A percentile compares a stretch with the other conserved stretches of the same genome.
Evolutionary conservation across 2,329 filamentous ascomycete species (phyloP).

Genomic region (Westerdykella sp.): DNA sequence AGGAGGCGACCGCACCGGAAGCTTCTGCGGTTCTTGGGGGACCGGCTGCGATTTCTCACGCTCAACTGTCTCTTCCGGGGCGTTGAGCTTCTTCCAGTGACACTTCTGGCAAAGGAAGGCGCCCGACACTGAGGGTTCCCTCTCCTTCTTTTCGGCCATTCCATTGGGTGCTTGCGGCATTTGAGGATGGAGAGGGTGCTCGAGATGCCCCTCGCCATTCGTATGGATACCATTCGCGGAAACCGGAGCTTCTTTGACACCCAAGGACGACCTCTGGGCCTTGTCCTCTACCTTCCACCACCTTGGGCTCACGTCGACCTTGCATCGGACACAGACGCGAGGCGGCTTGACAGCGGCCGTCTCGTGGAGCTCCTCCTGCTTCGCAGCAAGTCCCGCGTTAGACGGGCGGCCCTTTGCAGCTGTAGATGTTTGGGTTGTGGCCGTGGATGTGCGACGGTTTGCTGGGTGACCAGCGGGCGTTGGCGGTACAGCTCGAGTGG

Average conservation of each 20-base stretch:
- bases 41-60: slow-evolving; percentile 21
- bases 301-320: slow-evolving; percentile 64
- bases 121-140: slow-evolving; percentile 3
- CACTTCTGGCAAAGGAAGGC: slow-evolving; percentile 45
- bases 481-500: slow-evolving; percentile 47
- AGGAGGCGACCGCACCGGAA: slow-evolving; percentile 29
- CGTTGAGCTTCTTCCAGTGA: slow-evolving; percentile 42
- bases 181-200: slow-evolving; percentile 7
- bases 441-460: slow-evolving; percentile 39
- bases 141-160: neutral
- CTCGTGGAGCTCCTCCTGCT: slow-evolving; percentile 34
- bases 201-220: slow-evolving; percentile 12
- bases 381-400: slow-evolving; percentile 30
- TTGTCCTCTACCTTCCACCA: slow-evolving; percentile 39
- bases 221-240: slow-evolving; percentile 17
- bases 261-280: slow-evolving; percentile 6
- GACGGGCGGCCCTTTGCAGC: slow-evolving; percentile 31
- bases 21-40: slow-evolving; percentile 29
- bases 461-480: slow-evolving; percentile 15
- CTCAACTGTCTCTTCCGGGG: slow-evolving; percentile 25
- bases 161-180: slow-evolving; percentile 9
- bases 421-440: slow-evolving; percentile 28
- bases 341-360: slow-evolving; percentile 23
- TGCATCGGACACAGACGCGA: slow-evolving; percentile 41
- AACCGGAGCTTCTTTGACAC: slow-evolving; percentile 16